These are phyloP conservation scores for Metschnikowia aberdeeniae DNA, from an alignment of 805 yeast species.

Conservation along the genomic window DNA sequence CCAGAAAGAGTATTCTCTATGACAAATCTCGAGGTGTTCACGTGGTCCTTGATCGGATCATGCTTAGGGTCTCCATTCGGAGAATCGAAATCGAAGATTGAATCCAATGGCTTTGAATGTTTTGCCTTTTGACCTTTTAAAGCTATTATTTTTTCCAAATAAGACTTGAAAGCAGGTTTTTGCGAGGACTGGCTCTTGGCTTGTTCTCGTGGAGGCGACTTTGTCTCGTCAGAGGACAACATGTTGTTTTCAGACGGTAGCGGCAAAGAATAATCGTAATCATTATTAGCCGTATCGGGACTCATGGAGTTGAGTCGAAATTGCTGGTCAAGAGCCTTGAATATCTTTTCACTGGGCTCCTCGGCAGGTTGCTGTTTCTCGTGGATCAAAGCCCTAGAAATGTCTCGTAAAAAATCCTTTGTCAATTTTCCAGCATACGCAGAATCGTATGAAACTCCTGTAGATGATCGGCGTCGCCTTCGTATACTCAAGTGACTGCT, in stretches of 20 bases:
- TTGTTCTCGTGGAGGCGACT: slow-evolving; percentile 1
- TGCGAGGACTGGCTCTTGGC: not conserved
- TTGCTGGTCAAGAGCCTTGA: slow-evolving; percentile 12
- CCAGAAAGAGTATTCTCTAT: slow-evolving; percentile 18
- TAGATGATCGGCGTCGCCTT: slow-evolving; percentile 17
- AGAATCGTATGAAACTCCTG: slow-evolving; percentile 23
- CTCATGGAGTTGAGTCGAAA: slow-evolving; percentile 10
- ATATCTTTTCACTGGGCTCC: slow-evolving; percentile 11
- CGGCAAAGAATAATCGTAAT: slow-evolving; percentile 28
- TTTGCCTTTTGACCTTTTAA: slow-evolving; percentile 8
- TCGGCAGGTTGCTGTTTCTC: slow-evolving; percentile 15
- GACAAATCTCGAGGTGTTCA: slow-evolving; percentile 15
- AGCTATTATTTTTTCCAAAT: slow-evolving; percentile 30
- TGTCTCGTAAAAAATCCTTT: slow-evolving; percentile 32
- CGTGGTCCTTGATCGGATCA: slow-evolving; percentile 1
- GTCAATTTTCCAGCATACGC: slow-evolving; percentile 36
- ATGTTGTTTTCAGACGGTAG: slow-evolving; percentile 19
- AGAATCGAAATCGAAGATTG: slow-evolving; percentile 9
- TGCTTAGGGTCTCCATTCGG: slow-evolving; percentile 2
- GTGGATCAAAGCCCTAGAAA: slow-evolving; percentile 28
- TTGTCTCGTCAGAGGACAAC: slow-evolving; percentile 11
- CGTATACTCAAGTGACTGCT: slow-evolving; percentile 14
- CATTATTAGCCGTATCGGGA: slow-evolving; percentile 12
- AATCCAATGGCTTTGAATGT: slow-evolving; percentile 1
- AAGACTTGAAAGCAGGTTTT: slow-evolving; percentile 22